Conservation (phyloP, 208 protist species). For the Leishmania guyanensis region DNA sequence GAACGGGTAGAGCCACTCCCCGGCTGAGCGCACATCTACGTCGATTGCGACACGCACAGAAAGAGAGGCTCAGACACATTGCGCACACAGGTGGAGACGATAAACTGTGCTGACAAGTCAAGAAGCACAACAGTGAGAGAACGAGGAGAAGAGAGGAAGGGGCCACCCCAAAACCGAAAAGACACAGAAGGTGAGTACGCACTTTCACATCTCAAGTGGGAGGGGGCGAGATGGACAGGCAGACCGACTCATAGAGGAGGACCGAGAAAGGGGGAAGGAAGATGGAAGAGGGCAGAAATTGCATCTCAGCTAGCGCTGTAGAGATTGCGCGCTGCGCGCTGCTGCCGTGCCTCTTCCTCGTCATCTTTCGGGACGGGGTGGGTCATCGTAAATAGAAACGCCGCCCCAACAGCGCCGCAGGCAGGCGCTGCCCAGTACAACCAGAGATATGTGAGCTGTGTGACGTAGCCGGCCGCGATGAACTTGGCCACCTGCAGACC, state of each 20-base stretch:
- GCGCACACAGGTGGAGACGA: neutral
- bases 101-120: neutral
- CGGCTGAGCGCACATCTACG: neutral
- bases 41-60: neutral
- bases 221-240: too few species aligned
- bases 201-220: neutral
- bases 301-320: slow-evolving; percentile 29
- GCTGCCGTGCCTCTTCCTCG: slow-evolving; percentile 53
- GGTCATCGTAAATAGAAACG: slow-evolving; percentile 78
- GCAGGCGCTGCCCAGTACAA: slow-evolving; percentile 82
- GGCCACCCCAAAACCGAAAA: neutral
- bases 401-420: slow-evolving; percentile 56
- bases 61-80: too few species aligned
- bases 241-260: too few species aligned
- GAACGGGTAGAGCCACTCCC: neutral
- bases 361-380: slow-evolving; percentile 66
- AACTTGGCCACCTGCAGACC: slow-evolving; percentile 77
- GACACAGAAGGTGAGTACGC: neutral
- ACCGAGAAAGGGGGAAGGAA: neutral
- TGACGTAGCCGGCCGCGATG: slow-evolving; percentile 68
- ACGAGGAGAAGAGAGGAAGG: neutral
- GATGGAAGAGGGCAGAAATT: neutral
- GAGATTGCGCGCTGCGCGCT: slow-evolving; percentile 47
- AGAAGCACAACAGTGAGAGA: neutral
- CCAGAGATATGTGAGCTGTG: slow-evolving; percentile 81